Percentiles rank a stretch among this genome's conserved stretches.
Evolutionary conservation across 495 filamentous ascomycete genomes (phyloP).

Genomic region (Tricharina praecox): DNA sequence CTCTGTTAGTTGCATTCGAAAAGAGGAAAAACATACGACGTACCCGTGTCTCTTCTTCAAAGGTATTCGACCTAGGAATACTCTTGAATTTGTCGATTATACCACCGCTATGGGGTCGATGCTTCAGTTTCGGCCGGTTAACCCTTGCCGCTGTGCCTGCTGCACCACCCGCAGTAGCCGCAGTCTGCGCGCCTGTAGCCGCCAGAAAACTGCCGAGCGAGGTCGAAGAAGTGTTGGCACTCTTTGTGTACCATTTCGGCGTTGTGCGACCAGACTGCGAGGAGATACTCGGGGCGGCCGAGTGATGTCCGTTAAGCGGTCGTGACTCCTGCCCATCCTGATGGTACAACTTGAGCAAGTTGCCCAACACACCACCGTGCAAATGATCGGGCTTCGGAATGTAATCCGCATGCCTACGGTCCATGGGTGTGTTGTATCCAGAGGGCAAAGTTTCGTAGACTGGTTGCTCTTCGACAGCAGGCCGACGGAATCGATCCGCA

Average conservation of each 20-base stretch:
- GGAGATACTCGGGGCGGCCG: no score
- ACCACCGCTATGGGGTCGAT: conserved; percentile 32
- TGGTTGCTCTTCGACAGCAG: not conserved
- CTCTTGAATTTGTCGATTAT: conserved; percentile 31
- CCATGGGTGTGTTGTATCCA: conserved; percentile 13
- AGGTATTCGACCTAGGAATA: conserved; percentile 30
- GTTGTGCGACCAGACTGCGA: conserved; percentile 43
- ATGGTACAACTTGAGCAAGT: conserved; percentile 60
- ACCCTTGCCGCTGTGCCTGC: conserved; percentile 22
- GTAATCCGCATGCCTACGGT: conserved; percentile 38
- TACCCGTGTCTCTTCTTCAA: conserved; percentile 49
- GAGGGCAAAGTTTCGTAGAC: not conserved
- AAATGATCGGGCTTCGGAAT: conserved; percentile 52
- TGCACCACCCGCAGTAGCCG: conserved; percentile 11
- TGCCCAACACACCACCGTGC: conserved; percentile 59
- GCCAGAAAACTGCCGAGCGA: conserved; percentile 33
- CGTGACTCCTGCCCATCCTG: conserved; percentile 18
- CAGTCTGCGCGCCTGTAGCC: conserved; percentile 29
- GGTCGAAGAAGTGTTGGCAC: conserved; percentile 32
- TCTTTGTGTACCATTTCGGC: conserved; percentile 55
- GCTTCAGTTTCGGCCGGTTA: conserved; percentile 30
- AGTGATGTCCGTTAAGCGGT: conserved; percentile 16
- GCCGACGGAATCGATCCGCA: conserved; percentile 9
- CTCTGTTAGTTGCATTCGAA: conserved; percentile 1
- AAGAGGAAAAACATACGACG: not conserved